Conservation (phyloP, 2,329 filamentous ascomycete genomes). For the Exophiala dermatitidis region DNA sequence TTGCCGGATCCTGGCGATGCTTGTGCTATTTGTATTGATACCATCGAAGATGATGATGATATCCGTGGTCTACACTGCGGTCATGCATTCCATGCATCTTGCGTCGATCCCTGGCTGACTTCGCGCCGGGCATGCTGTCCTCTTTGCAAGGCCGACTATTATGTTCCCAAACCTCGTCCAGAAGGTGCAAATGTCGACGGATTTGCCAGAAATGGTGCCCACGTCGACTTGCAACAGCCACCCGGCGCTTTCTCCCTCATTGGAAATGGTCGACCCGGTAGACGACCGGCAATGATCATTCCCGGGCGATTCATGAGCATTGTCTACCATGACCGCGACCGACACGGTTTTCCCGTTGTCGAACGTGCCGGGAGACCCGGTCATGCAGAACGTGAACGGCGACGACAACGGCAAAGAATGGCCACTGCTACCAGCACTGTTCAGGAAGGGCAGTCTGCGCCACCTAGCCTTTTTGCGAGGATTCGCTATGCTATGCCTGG, state of each 20-base stretch:
- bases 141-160: constrained; percentile 96
- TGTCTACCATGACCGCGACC: constrained; percentile 27
- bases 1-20: constrained; percentile 78
- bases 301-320: constrained; percentile 34
- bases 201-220: constrained; percentile 7
- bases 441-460: neutral
- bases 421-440: constrained; percentile 1
- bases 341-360: constrained; percentile 24
- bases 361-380: constrained; percentile 21
- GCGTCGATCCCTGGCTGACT: constrained; percentile 94
- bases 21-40: constrained; percentile 94
- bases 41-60: constrained; percentile 89
- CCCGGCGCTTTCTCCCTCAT: constrained; percentile 29
- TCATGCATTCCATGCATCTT: constrained; percentile 95
- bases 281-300: constrained; percentile 33
- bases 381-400: constrained; percentile 10
- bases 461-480: constrained; percentile 9
- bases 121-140: constrained; percentile 91
- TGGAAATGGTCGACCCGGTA: constrained; percentile 33
- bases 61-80: constrained; percentile 89
- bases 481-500: constrained; percentile 11
- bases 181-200: constrained; percentile 39
- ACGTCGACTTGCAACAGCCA: constrained; percentile 11
- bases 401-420: constrained; percentile 1
- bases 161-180: constrained; percentile 80